Base-by-base conservation (phyloP, 2,329 filamentous ascomycete genomes). In the Ceratocystis lukuohia region DNA sequence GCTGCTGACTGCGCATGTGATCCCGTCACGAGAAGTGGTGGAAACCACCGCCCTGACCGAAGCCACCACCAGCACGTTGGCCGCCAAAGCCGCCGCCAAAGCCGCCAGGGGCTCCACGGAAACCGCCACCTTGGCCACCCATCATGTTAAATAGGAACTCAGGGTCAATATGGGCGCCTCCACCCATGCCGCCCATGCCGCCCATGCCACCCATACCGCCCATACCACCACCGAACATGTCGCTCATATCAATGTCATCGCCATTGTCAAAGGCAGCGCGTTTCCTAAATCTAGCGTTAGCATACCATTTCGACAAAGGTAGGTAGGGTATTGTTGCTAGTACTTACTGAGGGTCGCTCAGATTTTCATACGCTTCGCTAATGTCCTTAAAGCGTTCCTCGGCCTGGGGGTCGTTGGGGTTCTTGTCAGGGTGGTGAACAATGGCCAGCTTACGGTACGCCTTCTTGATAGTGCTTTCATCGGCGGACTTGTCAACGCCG, bases 351-450 rank as follows among this genome's bases (percentile, higher is more conserved):
- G 91, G 81, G 77, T 99, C 94, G 74, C 89, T 96, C 77, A 99
- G 79, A 62, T 88, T 95, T 78, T 99, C 94, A 75, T 99, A 96
- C 50, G 93, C 93, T 80, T 99, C 94, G 72, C 91, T 89, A 74
- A 96, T 89, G 74, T 99, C 94, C 83, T 99, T 97, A 83, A 99
- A 99, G 73, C 89, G 87, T 71, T 90, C 88, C 72, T 91, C 93
- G 69, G 94, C 94, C 64, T 85, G 81, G 67, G 86, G 83, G 72
- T 96, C 89, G 69, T 88, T 89, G 0, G 88, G 90, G 77, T 97
- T 99, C 84, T 99, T 99, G 79, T 99, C 94, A 1, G 94, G 94
- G 76, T 99, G 94, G 74, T 96, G 89, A 70, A 92, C 81, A 71
- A 99, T 93, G 66, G 94, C 94, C 73, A 96, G 82, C 77, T 94